Base-by-base conservation (phyloP, 2,329 filamentous ascomycete genomes). In the Harringtonia lauricola region DNA sequence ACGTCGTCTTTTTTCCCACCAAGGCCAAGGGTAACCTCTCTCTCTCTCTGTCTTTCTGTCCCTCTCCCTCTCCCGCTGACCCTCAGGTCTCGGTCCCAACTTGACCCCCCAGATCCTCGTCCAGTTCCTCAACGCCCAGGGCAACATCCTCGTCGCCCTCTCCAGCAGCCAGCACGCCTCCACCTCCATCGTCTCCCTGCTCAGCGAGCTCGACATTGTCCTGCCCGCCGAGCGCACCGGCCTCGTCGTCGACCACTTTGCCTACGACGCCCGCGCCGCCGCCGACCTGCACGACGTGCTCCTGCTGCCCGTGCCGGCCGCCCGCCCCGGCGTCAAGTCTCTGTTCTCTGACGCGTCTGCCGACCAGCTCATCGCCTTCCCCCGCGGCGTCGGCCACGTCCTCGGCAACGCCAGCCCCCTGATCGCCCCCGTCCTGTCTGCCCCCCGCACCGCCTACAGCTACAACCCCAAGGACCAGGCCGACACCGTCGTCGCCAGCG, bases 181-280 rank as follows among this genome's bases (percentile, higher is more conserved):
- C 14, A 79, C 76, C 43, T 79, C 85, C 39, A 67, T 95, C 54
- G 79, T 80, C 52, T 83, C 83, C 35, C 72, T 94, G 45, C 83
- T 96, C 41, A 70, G 85, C 56, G 88, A 96, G 65, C 73, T 95
- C 61, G 90, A 95, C 59, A 84, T 98, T 57, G 72, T 81, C 52
- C 76, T 95, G n/a, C 86, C 92, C 33, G 66, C 78, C 30, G 90
- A 95, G 64, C 86, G 89, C 57, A 86, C 83, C 44, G 81, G 86
- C 45, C 70, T 90, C 46, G 83, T 95, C 7, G 82, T 96, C 49
- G 92, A 96, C 65, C 92, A 98, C 70, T 95, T 96, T 78, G 84
- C 86, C 68, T 92, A 92, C 66, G 90, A 96, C 58, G 71, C 74
- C 45, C 54, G 75, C 28, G 86, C 83, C 34, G 83, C 90, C 5